Evolutionary conservation across 768 basidiomycete genomes (phyloP).

Genomic region (Pisolithus tinctorius): DNA sequence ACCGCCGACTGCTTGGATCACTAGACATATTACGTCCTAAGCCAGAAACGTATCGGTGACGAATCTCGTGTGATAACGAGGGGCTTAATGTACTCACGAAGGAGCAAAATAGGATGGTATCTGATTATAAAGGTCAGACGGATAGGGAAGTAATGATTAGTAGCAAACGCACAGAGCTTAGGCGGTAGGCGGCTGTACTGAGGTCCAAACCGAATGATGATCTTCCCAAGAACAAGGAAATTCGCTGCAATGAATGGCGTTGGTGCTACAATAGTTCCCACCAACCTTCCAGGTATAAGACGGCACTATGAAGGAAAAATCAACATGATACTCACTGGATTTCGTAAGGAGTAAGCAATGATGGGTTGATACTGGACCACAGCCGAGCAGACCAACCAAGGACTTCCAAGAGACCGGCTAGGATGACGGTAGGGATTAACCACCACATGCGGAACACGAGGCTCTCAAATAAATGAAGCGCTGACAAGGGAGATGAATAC

Average conservation of each 20-base stretch:
- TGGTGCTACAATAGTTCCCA: conserved; percentile 44
- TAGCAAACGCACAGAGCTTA: conserved; percentile 15
- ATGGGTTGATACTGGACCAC: conserved; percentile 36
- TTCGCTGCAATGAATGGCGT: conserved; percentile 52
- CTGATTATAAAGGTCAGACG: conserved; percentile 1
- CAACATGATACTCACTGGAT: conserved; percentile 32
- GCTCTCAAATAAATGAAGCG: conserved; percentile 39
- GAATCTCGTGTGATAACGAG: not conserved
- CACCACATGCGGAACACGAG: conserved; percentile 43
- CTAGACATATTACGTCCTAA: conserved; percentile 31
- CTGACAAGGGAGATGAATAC: too few relatives aligned
- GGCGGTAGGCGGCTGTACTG: conserved; percentile 45
- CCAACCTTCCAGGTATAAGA: conserved; percentile 13
- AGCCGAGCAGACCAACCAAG: conserved; percentile 51
- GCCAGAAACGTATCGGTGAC: not conserved
- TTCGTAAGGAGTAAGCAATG: conserved; percentile 28
- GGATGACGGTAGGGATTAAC: conserved; percentile 41
- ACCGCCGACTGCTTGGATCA: conserved; percentile 36
- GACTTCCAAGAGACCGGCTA: conserved; percentile 44
- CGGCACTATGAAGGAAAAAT: too few relatives aligned
- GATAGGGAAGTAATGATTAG: not conserved
- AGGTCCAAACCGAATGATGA: conserved; percentile 38
- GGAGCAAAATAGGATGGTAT: conserved; percentile 7
- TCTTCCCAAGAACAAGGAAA: conserved; percentile 46
- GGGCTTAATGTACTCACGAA: conserved; percentile 2